Evolutionary conservation across 2,329 filamentous ascomycete species (phyloP).

Genomic region (Colletotrichum tropicale): DNA sequence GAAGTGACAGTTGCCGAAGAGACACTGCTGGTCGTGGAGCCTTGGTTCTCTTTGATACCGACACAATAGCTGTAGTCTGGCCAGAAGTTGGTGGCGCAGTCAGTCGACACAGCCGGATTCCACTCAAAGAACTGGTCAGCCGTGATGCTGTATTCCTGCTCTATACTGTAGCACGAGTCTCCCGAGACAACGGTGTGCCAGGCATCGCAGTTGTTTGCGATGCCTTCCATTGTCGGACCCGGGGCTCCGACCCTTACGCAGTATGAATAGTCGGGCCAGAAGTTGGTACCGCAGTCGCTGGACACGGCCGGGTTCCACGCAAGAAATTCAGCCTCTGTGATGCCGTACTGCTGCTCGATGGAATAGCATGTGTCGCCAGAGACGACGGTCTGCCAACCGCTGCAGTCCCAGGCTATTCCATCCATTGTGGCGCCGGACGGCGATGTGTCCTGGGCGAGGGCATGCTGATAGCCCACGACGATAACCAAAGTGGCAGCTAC

Average conservation of each 20-base stretch:
- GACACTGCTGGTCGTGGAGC: background rate
- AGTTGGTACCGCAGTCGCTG: background rate
- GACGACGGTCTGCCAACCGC: slow-evolving; percentile 16
- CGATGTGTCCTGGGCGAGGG: background rate
- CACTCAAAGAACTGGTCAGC: background rate
- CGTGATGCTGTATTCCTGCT: background rate
- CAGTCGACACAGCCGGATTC: background rate
- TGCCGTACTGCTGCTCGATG: slow-evolving; percentile 18
- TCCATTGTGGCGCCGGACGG: background rate
- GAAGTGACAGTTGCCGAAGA: background rate
- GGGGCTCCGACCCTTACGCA: background rate
- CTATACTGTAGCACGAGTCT: background rate
- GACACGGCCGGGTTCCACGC: background rate
- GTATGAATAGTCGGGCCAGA: background rate
- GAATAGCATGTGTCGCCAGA: slow-evolving; percentile 23
- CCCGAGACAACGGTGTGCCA: background rate
- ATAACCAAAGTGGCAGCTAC: background rate
- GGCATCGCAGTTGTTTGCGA: background rate
- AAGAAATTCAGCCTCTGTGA: slow-evolving; percentile 28
- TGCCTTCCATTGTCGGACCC: background rate
- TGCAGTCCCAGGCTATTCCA: background rate
- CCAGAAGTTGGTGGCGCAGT: slow-evolving; percentile 28
- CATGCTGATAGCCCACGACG: background rate
- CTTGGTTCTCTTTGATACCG: slow-evolving; percentile 7
- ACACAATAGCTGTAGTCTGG: slow-evolving; percentile 29